Evolutionary conservation across 148 eudicot genomes (phyloP).

Genomic region (Oxyria digyna): DNA sequence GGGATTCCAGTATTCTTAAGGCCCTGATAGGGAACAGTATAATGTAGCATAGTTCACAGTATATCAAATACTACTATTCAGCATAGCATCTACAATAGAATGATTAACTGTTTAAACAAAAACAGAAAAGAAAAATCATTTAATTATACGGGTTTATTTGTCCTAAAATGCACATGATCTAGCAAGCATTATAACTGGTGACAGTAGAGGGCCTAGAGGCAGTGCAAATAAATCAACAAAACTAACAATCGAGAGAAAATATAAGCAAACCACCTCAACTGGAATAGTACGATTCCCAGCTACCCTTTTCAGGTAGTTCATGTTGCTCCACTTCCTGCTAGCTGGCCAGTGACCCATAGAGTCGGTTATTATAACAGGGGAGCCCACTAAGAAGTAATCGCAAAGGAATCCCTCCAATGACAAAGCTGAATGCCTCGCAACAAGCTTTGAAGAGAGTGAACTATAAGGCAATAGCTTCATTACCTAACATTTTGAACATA

Average conservation of each 20-base stretch:
- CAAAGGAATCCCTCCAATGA: slow-evolving; percentile 79
- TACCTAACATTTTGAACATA: slow-evolving; percentile 23
- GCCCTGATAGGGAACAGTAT: neutral
- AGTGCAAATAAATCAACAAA: neutral
- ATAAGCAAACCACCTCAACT: slow-evolving; percentile 75
- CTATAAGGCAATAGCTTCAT: slow-evolving; percentile 43
- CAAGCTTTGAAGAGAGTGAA: slow-evolving; percentile 54
- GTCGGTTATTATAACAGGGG: slow-evolving; percentile 80
- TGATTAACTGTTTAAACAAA: neutral
- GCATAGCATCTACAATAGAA: neutral
- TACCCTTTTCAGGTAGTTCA: slow-evolving; percentile 62
- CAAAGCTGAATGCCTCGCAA: slow-evolving; percentile 38
- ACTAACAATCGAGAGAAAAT: slow-evolving; percentile 19
- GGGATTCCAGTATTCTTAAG: neutral
- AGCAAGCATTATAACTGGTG: neutral
- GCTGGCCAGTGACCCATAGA: slow-evolving; percentile 97
- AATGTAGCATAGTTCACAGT: neutral
- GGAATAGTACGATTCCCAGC: slow-evolving; percentile 95
- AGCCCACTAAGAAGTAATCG: slow-evolving; percentile 56
- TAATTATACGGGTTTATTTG: neutral
- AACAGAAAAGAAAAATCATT: neutral
- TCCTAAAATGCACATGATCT: neutral
- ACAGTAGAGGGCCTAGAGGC: neutral
- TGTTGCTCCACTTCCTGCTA: slow-evolving; percentile 63
- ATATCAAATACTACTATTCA: neutral